phyloP scores from a whole-genome alignment of 1,284 basidiomycete species.

The Pascua sp. region DNA sequence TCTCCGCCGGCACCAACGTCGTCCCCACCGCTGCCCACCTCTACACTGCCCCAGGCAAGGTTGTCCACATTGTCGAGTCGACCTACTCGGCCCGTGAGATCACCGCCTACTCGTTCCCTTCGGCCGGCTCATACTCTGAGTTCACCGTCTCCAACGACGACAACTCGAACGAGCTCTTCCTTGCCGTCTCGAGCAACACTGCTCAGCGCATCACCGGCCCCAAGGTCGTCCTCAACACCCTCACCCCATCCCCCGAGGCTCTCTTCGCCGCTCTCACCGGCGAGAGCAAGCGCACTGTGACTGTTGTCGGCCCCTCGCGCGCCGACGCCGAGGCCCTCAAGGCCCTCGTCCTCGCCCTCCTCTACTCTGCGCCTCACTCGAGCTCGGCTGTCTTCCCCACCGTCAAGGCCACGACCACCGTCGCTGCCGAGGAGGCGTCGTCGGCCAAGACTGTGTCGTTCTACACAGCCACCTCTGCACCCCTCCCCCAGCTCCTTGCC shows the following conservation, averaged over 20 bases:
- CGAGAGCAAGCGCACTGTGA: slow-evolving; percentile 30
- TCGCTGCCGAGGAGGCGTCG: slow-evolving; percentile 16
- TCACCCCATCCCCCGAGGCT: slow-evolving; percentile 33
- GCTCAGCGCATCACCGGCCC: slow-evolving; percentile 27
- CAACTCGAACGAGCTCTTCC: slow-evolving; percentile 27
- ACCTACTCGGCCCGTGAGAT: slow-evolving; percentile 43
- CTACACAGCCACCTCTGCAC: slow-evolving; percentile 45
- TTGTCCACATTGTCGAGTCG: slow-evolving; percentile 47
- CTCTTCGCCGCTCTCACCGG: slow-evolving; percentile 34
- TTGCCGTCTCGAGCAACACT: slow-evolving; percentile 36
- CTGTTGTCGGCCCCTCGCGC: slow-evolving; percentile 36
- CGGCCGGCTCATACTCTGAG: slow-evolving; percentile 24
- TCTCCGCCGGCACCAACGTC: slow-evolving; percentile 76
- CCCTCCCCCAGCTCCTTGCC: slow-evolving; percentile 45
- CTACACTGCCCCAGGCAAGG: slow-evolving; percentile 33
- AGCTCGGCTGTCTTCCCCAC: slow-evolving; percentile 37
- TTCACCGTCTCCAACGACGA: slow-evolving; percentile 26
- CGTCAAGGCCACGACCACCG: slow-evolving; percentile 40
- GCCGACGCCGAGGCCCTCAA: slow-evolving; percentile 43
- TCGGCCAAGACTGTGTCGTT: slow-evolving; percentile 49
- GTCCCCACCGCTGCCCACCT: slow-evolving; percentile 61
- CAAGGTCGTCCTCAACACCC: slow-evolving; percentile 39
- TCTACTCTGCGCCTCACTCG: slow-evolving; percentile 49
- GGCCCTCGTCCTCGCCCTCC: slow-evolving; percentile 51
- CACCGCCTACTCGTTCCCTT: slow-evolving; percentile 40